These are phyloP conservation scores for Talaromyces thailandensis DNA, from an alignment of 495 filamentous ascomycete species.

Conservation along the genomic window DNA sequence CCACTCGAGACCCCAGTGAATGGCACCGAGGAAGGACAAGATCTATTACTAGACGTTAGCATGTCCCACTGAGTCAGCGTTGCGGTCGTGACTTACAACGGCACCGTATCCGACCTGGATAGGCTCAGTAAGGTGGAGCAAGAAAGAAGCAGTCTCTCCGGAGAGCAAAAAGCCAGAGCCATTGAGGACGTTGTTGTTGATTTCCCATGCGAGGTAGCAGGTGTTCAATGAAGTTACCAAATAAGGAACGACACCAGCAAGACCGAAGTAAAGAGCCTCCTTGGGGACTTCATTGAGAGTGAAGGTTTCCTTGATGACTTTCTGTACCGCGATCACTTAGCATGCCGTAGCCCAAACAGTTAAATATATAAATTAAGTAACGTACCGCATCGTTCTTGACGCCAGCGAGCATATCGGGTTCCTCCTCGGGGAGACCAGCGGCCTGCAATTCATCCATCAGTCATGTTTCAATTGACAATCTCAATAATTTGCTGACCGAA, in stretches of 20 bases:
- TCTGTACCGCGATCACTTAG: constrained; percentile 33
- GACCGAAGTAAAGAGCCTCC: constrained; percentile 72
- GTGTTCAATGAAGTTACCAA: constrained; percentile 79
- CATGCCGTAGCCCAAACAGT: not conserved
- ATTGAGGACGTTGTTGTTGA: constrained; percentile 53
- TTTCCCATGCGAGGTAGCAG: constrained; percentile 75
- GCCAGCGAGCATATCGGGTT: constrained; percentile 57
- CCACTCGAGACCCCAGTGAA: constrained; percentile 90
- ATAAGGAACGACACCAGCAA: constrained; percentile 88
- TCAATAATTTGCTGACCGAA: not conserved
- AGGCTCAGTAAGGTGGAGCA: constrained; percentile 77
- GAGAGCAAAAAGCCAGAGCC: constrained; percentile 57
- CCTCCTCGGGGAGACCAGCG: constrained; percentile 22
- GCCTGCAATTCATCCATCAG: constrained; percentile 13
- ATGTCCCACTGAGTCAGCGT: not conserved
- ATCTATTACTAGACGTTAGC: constrained; percentile 41
- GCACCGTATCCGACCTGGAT: constrained; percentile 91
- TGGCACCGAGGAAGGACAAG: constrained; percentile 89
- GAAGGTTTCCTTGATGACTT: constrained; percentile 83
- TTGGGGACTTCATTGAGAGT: constrained; percentile 64
- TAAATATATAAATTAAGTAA: not conserved
- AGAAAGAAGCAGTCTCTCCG: constrained; percentile 59
- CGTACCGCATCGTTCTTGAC: constrained; percentile 69
- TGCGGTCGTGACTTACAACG: constrained; percentile 48
- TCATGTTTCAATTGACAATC: not conserved